These are phyloP conservation scores for Pascua sp. DNA, from an alignment of 1,284 basidiomycete species.

Conservation along the genomic window DNA sequence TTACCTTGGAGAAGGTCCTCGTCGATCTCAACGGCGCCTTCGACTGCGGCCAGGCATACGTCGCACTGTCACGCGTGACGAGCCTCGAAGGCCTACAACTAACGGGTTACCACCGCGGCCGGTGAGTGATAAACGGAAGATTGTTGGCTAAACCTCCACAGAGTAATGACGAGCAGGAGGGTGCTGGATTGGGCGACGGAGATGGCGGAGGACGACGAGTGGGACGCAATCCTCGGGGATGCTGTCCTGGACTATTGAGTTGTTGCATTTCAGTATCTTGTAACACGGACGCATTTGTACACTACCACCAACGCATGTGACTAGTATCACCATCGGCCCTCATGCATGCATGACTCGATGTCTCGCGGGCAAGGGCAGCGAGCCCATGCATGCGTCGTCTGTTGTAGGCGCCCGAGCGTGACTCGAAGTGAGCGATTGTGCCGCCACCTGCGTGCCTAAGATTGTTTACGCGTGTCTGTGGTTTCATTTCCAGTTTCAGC, in stretches of 20 bases:
- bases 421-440: no score
- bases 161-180: slow-evolving; percentile 7
- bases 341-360: no score
- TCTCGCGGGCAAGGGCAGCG: no score
- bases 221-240: neutral
- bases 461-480: no score
- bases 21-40: slow-evolving; percentile 52
- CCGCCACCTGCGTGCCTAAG: no score
- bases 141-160: slow-evolving; percentile 1
- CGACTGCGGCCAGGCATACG: slow-evolving; percentile 39
- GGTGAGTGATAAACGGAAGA: neutral
- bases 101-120: neutral
- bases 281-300: no score
- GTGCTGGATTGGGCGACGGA: slow-evolving; percentile 10
- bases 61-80: slow-evolving; percentile 38
- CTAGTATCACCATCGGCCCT: no score
- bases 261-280: neutral
- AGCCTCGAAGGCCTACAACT: slow-evolving; percentile 34
- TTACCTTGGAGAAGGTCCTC: slow-evolving; percentile 67
- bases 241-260: slow-evolving; percentile 1
- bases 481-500: no score
- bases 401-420: no score
- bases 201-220: slow-evolving; percentile 6
- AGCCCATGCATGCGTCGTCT: no score
- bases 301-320: no score